Evolutionary conservation across 2,329 filamentous ascomycete species (phyloP), one percentile per base, ranked within the genome.

Genomic region (Colletotrichum agaves): DNA sequence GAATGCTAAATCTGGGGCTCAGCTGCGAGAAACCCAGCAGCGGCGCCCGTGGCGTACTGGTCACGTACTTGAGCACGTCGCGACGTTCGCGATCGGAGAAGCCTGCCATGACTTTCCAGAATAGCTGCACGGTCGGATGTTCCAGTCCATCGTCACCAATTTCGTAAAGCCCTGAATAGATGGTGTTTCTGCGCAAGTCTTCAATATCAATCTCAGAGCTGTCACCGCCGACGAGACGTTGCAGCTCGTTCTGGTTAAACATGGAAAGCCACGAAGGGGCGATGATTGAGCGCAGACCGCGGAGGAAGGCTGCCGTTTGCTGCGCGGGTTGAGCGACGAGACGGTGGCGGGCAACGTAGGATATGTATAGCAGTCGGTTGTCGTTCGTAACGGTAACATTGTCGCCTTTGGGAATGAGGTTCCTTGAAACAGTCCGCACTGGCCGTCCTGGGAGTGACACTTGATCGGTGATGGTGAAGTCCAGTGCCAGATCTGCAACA

Each of bases 211-310:
- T 97, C 69, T 93, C 90, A 10, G 90, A 90, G 31, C 90, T 91
- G 73, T 97, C 94, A 47, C 96, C 96, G 60, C 94, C 93, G 15
- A 99, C 92, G 5, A 99, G 89, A 1, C 93, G 96, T 80, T 98
- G 96, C 4, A 99, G 86, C 78, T 99, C 96, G 3, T 89, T 89
- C 77, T 98, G 95, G 78, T 99, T 99, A 84, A 99, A 99, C 96
- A 99, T 98, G 74, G 91, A 94, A 4, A 99, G 86, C 96, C 96
- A 99, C 3, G 89, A 88, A 0, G 95, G 94, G 66, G 94, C 91
- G 71, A 99, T 96, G 75, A 99, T 97, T 71, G 90, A 86, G 21
- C 92, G 89, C 1, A 99, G 88, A 0, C 96, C 96, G 63, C 89
- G 89, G 7, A 99, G 86, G 77, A 99, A 99, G 1, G 94, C 93